These are phyloP conservation scores for Linnemannia elongata DNA, from an alignment of 192 early-diverging fungal genomes.

Conservation along the genomic window DNA sequence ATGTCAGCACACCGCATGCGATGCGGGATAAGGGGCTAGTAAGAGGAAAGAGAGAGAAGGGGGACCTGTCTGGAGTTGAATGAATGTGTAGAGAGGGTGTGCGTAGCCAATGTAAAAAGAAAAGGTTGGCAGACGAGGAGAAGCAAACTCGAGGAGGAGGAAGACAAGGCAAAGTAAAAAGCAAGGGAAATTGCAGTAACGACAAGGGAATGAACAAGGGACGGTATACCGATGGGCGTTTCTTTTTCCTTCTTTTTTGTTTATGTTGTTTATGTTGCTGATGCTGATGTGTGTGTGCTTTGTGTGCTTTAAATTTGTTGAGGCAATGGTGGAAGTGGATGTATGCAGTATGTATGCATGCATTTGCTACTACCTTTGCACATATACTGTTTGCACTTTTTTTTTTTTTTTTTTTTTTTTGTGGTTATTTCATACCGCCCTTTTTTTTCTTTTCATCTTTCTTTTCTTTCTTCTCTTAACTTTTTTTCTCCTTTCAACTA, in stretches of 20 bases:
- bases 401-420: background rate
- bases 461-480: background rate
- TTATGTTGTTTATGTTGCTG: background rate
- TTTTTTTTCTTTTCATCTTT: background rate
- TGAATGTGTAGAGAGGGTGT: no score
- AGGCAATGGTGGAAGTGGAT: background rate
- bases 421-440: background rate
- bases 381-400: background rate
- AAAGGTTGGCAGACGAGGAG: no score
- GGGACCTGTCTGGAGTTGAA: no score
- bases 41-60: no score
- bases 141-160: no score
- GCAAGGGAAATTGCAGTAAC: no score
- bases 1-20: constrained; percentile 1
- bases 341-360: background rate
- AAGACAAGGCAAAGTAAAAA: no score
- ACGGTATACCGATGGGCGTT: background rate
- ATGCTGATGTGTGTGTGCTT: background rate
- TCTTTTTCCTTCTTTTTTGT: background rate
- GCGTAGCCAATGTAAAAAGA: no score
- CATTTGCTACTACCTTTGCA: background rate
- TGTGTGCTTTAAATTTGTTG: background rate
- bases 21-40: background rate
- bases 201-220: no score
- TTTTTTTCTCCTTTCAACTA: background rate